Conservation (phyloP, 1,284 basidiomycete species). For the Cutaneotrichosporon cavernicola region DNA sequence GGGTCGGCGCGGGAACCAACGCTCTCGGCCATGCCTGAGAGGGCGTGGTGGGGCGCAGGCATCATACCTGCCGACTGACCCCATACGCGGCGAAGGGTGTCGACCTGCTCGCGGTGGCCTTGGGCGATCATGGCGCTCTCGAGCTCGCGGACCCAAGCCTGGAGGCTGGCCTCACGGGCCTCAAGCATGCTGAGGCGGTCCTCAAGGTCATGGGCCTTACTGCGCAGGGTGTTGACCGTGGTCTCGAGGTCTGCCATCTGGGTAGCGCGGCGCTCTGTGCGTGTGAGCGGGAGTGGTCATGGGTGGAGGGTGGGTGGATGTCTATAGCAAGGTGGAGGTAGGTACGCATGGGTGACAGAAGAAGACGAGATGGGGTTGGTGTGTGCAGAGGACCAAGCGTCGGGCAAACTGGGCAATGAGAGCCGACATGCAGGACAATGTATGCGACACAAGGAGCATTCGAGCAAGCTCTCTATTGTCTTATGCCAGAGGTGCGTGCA, state of each 20-base stretch:
- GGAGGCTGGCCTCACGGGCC: slow-evolving; percentile 30
- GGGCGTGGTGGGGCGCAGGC: not conserved
- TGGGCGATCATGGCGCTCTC: slow-evolving; percentile 35
- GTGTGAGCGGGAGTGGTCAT: slow-evolving; percentile 7
- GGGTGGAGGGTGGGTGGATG: not conserved
- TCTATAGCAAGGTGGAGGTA: not conserved
- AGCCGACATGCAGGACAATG: not conserved
- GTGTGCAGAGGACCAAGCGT: not conserved
- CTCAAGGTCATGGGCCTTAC: slow-evolving; percentile 29
- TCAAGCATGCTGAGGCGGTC: slow-evolving; percentile 23
- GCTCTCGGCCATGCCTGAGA: not conserved
- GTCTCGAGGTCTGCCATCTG: slow-evolving; percentile 43
- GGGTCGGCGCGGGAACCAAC: slow-evolving; percentile 14
- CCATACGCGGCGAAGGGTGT: slow-evolving; percentile 35
- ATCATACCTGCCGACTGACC: slow-evolving; percentile 7
- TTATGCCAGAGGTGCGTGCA: not conserved
- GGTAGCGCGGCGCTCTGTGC: slow-evolving; percentile 42
- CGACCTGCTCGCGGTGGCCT: slow-evolving; percentile 35
- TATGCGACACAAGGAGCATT: not conserved
- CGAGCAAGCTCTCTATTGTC: not conserved
- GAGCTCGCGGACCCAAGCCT: slow-evolving; percentile 39
- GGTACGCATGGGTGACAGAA: not conserved
- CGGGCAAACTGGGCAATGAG: slow-evolving; percentile 4
- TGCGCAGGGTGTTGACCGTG: slow-evolving; percentile 26
- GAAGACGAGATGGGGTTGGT: not conserved